Evolutionary conservation across 257 asterid genomes (phyloP).

Genomic region (Mitragyna speciosa): DNA sequence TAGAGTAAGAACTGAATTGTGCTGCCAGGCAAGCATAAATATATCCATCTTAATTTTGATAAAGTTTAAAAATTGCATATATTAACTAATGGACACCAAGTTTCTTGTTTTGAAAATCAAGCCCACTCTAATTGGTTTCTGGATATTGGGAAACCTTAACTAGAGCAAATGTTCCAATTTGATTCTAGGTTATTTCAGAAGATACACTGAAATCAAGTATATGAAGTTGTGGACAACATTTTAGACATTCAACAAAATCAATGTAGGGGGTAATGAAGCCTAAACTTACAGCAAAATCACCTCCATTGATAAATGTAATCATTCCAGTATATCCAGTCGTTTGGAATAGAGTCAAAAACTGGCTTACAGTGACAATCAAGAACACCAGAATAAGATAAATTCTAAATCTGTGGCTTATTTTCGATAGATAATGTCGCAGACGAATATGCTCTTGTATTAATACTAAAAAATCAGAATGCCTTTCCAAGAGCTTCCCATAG

Average conservation of each 20-base stretch:
- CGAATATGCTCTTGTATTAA: conserved; percentile 74
- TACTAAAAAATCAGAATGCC: conserved; percentile 52
- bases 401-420: conserved; percentile 88
- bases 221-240: neutral
- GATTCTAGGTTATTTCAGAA: neutral
- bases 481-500: conserved; percentile 70
- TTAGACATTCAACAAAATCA: neutral
- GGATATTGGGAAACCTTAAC: neutral
- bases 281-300: conserved; percentile 89
- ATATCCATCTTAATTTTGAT: too few relatives aligned
- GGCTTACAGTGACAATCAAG: conserved; percentile 67
- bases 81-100: neutral
- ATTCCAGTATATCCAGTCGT: conserved; percentile 63
- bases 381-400: conserved; percentile 73
- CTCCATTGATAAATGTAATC: conserved; percentile 63
- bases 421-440: conserved; percentile 62
- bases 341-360: conserved; percentile 65
- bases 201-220: neutral
- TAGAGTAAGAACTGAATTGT: neutral
- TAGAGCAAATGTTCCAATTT: neutral
- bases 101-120: neutral
- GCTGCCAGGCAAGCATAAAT: neutral
- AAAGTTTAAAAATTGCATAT: neutral
- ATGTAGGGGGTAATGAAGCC: neutral
- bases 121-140: neutral